Conservation (phyloP, 768 basidiomycete species). For the Leucogyrophana mollusca region DNA sequence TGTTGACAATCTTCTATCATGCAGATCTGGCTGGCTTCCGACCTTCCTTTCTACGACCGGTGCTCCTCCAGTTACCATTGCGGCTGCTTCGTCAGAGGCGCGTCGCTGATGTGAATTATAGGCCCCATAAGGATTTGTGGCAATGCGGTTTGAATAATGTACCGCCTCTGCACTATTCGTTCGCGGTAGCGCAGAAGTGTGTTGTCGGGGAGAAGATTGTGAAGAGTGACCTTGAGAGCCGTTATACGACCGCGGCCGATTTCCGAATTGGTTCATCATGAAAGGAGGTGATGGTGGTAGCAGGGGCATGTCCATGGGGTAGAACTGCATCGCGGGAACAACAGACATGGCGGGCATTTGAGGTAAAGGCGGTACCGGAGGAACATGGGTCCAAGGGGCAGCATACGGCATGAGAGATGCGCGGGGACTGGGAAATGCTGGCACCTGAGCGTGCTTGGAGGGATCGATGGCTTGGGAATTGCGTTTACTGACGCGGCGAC, state of each 20-base stretch:
- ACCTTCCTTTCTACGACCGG: conserved; percentile 9
- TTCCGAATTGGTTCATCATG: conserved; percentile 60
- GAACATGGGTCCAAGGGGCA: conserved; percentile 18
- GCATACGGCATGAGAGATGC: conserved; percentile 24
- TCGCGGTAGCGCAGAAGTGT: conserved; percentile 16
- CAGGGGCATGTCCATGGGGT: conserved; percentile 62
- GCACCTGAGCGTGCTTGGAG: conserved; percentile 27
- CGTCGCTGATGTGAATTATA: conserved; percentile 22
- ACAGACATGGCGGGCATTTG: conserved; percentile 28
- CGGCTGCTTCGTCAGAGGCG: conserved; percentile 28
- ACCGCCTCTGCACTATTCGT: conserved; percentile 25
- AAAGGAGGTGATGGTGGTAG: conserved; percentile 75
- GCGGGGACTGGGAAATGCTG: conserved; percentile 30
- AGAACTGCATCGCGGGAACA: conserved; percentile 40
- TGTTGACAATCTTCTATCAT: conserved; percentile 9
- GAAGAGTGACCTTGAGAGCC: conserved; percentile 32
- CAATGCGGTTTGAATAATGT: conserved; percentile 13
- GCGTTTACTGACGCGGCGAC: conserved; percentile 36
- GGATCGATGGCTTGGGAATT: conserved; percentile 38
- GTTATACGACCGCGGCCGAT: conserved; percentile 36
- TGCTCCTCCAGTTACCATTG: conserved; percentile 7
- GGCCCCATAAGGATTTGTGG: conserved; percentile 14
- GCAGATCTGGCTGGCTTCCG: conserved; percentile 16
- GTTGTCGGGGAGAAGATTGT: conserved; percentile 19
- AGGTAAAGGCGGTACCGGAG: conserved; percentile 25